Evolutionary conservation across 768 basidiomycete species (phyloP), one percentile per base, ranked within the genome.

Genomic region (Suillus weaverae): DNA sequence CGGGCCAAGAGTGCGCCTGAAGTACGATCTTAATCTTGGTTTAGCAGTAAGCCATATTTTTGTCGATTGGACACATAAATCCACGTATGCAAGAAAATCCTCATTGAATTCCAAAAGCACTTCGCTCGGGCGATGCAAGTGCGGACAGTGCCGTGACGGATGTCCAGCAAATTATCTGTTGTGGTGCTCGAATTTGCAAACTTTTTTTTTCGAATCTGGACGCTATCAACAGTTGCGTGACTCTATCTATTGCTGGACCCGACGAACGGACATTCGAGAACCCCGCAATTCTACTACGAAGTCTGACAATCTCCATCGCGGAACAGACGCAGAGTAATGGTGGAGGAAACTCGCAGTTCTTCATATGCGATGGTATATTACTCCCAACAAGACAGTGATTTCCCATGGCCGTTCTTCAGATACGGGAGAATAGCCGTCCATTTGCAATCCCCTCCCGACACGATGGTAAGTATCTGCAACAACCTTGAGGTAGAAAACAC

Each of bases 311-410:
- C 18, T 33, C 53, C 53, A 54, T 54, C 32, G 22, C 11, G 18
- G 57, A 41, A 30, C 39, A 41, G 39, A 20, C 10, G 18, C 57
- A 57, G 56, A 39, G 39, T 30, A 7, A 18, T 18, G 56, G 36
- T 18, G 56, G 36, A 39, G 9, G 26, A 8, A 30, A 57, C 36
- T 56, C 14, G 36, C 35, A 35, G 22, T 55, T 35, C 54, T 36
- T 38, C 22, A 39, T 14, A 38, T 22, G 22, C 38, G 16, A 36
- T 57, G 36, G n/a, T 22, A 39, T 38, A 57, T 18, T 20, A 59
- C 22, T 59, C 39, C 30, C 41, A 59, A 39, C 38, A 30, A 59
- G 57, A 59, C 57, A 20, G 57, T 57, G 56, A 57, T 57, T 57
- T 39, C 56, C 56, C 56, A 38, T 57, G 56, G 26, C 26, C 22